Conservation (phyloP, 1,284 basidiomycete species). For the Rhodotorula mucilaginosa region DNA sequence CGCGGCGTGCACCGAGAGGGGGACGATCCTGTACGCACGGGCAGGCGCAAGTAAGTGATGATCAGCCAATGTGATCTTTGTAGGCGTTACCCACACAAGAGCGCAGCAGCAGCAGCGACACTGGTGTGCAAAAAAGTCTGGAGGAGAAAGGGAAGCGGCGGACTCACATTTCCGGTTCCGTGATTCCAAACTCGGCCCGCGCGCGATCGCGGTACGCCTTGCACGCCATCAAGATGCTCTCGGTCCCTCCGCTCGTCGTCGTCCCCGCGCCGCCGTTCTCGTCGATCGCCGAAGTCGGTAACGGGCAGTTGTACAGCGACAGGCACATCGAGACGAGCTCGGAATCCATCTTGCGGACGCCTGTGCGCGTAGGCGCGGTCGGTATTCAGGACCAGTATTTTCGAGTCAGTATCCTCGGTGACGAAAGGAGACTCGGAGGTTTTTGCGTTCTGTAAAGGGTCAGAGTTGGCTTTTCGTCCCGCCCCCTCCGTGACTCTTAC, state of each 20-base stretch:
- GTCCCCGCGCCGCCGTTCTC: constrained; percentile 74
- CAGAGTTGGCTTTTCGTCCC: too few relatives aligned
- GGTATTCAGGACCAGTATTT: too few relatives aligned
- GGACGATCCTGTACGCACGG: constrained; percentile 63
- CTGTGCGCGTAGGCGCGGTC: constrained; percentile 43
- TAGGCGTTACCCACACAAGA: too few relatives aligned
- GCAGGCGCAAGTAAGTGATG: neutral
- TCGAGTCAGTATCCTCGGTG: too few relatives aligned
- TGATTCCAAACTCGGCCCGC: constrained; percentile 76
- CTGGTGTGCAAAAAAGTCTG: too few relatives aligned
- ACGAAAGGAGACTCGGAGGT: too few relatives aligned
- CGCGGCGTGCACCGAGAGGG: constrained; percentile 84
- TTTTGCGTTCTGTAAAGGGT: too few relatives aligned
- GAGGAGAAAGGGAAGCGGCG: too few relatives aligned
- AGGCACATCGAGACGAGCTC: constrained; percentile 95
- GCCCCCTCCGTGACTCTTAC: constrained; percentile 10
- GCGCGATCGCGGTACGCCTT: constrained; percentile 96
- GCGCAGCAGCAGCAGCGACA: too few relatives aligned
- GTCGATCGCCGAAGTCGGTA: constrained; percentile 31
- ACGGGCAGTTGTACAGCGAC: constrained; percentile 56
- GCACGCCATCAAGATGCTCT: constrained; percentile 90
- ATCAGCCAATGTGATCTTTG: neutral
- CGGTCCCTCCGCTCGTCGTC: constrained; percentile 93
- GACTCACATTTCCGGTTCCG: constrained; percentile 82
- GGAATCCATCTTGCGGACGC: constrained; percentile 94